Base-by-base conservation (phyloP, 345 rosid genomes). In the Hypericum perforatum region DNA sequence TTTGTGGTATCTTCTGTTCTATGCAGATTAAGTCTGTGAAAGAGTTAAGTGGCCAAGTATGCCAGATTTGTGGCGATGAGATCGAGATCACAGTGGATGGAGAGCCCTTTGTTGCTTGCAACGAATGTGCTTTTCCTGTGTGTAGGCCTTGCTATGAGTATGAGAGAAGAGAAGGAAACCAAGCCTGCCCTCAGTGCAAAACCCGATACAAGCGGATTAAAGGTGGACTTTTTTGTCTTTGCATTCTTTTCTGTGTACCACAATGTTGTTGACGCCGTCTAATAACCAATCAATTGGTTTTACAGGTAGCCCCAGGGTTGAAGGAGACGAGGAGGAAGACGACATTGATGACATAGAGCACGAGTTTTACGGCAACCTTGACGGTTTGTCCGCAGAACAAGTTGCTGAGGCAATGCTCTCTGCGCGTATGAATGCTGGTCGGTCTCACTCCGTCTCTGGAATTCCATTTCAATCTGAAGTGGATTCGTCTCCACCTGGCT, bases 61-160 rank as follows among this genome's bases (percentile, higher is more conserved):
- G 98, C 65, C 89, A 84, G 62, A 91, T 91, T 16, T 91, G 98
- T 68, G 87, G 81, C 32, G 98, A 91, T 52, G 92, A 82, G 62
- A 82, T 91, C 44, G 96, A 87, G 66, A 41, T 91, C 45, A 72
- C 87, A 0, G 85, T 71, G 16, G 79, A 70, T 14, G 75, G 82
- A 16, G 98, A 91, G 78, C 76, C 68, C 44, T 91, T 91, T 32
- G 95, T 91, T 66, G 98, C 98, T 12, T 91, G 98, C 78, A 91
- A 91, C 32, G 97, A 90, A 71, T 90, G 97, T 61, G 97, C 95
- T 55, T 90, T 90, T 66, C 97, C 97, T n/a, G 96, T 91, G 45
- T 91, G 98, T 67, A 74, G 91, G 61, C 82, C 89, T 44, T 87
- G 98, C 72, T 91, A 91, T 41, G 95, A 84, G 73, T 87, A 91